phyloP scores from a whole-genome alignment of 768 basidiomycete genomes.

The Lepiota brunneoincarnata region DNA sequence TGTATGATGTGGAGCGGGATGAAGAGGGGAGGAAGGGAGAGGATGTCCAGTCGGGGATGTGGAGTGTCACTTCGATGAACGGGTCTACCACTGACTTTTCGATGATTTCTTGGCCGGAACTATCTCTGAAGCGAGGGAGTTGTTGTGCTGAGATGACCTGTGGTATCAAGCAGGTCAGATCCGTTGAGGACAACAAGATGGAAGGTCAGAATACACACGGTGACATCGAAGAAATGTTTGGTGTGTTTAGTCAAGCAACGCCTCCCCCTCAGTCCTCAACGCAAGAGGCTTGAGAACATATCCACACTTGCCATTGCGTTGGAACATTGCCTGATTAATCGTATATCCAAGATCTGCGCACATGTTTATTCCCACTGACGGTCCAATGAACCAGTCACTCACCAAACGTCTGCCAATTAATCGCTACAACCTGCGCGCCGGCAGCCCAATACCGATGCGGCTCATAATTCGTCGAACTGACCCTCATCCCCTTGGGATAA shows the following conservation, averaged over 20 bases:
- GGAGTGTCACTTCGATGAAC: slow-evolving; percentile 64
- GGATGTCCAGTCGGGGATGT: slow-evolving; percentile 70
- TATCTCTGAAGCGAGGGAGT: slow-evolving; percentile 75
- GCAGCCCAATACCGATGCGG: slow-evolving; percentile 89
- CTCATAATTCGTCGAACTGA: slow-evolving; percentile 84
- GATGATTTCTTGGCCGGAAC: slow-evolving; percentile 59
- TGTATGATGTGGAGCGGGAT: slow-evolving; percentile 1
- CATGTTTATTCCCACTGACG: background rate
- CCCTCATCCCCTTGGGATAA: slow-evolving; percentile 81
- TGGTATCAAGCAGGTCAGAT: background rate
- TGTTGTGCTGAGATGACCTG: slow-evolving; percentile 83
- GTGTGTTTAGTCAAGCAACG: slow-evolving; percentile 49
- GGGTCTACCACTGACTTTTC: slow-evolving; percentile 61
- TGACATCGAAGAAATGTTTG: slow-evolving; percentile 62
- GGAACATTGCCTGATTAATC: slow-evolving; percentile 97
- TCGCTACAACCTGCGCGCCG: slow-evolving; percentile 85
- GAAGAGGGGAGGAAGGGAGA: slow-evolving; percentile 18
- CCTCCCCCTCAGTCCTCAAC: slow-evolving; percentile 64
- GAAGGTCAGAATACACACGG: slow-evolving; percentile 32
- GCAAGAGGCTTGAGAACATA: slow-evolving; percentile 88
- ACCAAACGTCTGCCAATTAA: slow-evolving; percentile 99
- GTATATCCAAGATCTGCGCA: slow-evolving; percentile 77
- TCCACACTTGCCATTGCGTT: slow-evolving; percentile 82
- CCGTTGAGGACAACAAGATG: background rate
- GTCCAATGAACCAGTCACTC: slow-evolving; percentile 22